These are phyloP conservation scores for Tetrapisispora pingtungensis DNA, from an alignment of 805 yeast species.

Conservation along the genomic window DNA sequence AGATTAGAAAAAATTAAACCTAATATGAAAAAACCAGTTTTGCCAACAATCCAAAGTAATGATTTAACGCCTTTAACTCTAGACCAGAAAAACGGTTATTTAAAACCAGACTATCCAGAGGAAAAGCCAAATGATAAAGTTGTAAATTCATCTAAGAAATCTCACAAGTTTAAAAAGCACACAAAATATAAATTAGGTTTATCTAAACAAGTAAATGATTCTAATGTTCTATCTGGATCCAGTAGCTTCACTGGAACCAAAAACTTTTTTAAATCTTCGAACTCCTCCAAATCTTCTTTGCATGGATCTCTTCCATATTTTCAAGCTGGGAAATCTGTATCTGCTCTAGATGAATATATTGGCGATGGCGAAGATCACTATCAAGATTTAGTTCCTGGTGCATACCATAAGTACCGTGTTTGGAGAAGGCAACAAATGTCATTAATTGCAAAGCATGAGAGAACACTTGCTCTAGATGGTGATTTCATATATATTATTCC, in stretches of 20 bases:
- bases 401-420: slow-evolving; percentile 76
- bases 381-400: slow-evolving; percentile 34
- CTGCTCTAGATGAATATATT: slow-evolving; percentile 8
- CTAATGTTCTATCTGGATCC: slow-evolving; percentile 8
- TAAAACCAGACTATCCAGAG: slow-evolving; percentile 11
- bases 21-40: slow-evolving; percentile 19
- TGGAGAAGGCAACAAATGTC: slow-evolving; percentile 85
- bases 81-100: slow-evolving; percentile 16
- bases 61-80: slow-evolving; percentile 28
- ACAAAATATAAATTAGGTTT: slow-evolving; percentile 17
- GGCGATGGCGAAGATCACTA: slow-evolving; percentile 13
- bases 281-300: slow-evolving; percentile 27
- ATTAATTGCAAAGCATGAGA: slow-evolving; percentile 62
- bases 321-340: slow-evolving; percentile 11
- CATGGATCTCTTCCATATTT: slow-evolving; percentile 15
- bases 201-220: slow-evolving; percentile 11
- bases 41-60: slow-evolving; percentile 29
- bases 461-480: slow-evolving; percentile 85
- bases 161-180: slow-evolving; percentile 9
- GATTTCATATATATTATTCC: slow-evolving; percentile 73
- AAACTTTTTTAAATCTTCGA: slow-evolving; percentile 29
- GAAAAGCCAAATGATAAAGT: slow-evolving; percentile 1
- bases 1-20: slow-evolving; percentile 27
- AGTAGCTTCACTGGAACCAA: slow-evolving; percentile 5
- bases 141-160: slow-evolving; percentile 3